These are phyloP conservation scores for Tulasnella sp. DNA, from an alignment of 768 basidiomycete genomes.

Conservation along the genomic window DNA sequence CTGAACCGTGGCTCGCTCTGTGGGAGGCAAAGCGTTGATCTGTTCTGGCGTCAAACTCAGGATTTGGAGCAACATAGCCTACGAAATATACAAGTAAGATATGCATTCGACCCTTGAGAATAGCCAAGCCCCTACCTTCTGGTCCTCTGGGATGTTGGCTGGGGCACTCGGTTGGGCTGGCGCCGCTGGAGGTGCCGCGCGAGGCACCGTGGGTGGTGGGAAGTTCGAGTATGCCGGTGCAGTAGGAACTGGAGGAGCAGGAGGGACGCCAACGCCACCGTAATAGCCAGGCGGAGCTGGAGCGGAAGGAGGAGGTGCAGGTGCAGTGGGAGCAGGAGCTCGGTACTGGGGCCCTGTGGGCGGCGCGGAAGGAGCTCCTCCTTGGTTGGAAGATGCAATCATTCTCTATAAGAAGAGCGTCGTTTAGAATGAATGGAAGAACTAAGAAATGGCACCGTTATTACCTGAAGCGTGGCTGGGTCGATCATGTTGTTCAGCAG, in stretches of 20 bases:
- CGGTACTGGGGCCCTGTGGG: conserved; percentile 32
- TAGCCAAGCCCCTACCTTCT: background rate
- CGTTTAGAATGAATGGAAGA: background rate
- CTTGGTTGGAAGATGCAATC: conserved; percentile 40
- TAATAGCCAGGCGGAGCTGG: conserved; percentile 39
- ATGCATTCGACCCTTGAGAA: background rate
- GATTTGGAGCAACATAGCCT: conserved; percentile 86
- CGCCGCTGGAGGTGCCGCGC: conserved; percentile 25
- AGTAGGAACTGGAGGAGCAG: conserved; percentile 38
- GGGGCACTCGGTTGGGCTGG: background rate
- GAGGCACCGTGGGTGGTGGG: conserved; percentile 28
- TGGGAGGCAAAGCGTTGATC: conserved; percentile 72
- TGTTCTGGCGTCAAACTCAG: conserved; percentile 76
- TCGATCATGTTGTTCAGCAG: conserved; percentile 93
- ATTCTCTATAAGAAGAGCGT: conserved; percentile 44
- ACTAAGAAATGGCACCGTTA: conserved; percentile 9
- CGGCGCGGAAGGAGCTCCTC: conserved; percentile 37
- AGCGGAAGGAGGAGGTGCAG: conserved; percentile 41
- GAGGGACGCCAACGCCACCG: conserved; percentile 34
- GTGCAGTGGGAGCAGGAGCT: conserved; percentile 29
- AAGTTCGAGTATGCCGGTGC: conserved; percentile 34
- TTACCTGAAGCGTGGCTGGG: conserved; percentile 72
- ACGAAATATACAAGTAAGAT: conserved; percentile 32
- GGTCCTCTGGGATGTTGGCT: conserved; percentile 49
- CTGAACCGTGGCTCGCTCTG: conserved; percentile 74